These are phyloP conservation scores for Penicillium sp. DNA, from an alignment of 2,329 filamentous ascomycete species.

Conservation along the genomic window DNA sequence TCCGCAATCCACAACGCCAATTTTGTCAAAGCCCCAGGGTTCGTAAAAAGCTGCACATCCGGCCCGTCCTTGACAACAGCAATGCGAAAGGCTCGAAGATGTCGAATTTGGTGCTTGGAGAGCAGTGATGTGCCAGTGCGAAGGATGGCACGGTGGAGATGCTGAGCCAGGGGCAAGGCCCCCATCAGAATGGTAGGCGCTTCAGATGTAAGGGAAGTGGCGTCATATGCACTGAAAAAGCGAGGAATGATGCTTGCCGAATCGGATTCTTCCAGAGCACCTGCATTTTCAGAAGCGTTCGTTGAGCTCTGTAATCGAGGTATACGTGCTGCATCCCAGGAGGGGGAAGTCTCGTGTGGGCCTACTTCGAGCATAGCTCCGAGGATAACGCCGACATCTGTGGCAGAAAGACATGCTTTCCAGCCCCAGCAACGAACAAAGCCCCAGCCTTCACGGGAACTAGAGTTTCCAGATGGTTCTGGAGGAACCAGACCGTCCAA, in stretches of 20 bases:
- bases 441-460: conserved; percentile 87
- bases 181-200: conserved; percentile 62
- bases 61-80: conserved; percentile 94
- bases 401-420: conserved; percentile 89
- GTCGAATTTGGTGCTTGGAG: conserved; percentile 90
- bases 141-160: conserved; percentile 88
- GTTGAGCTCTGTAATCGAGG: conserved; percentile 21
- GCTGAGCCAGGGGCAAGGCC: conserved; percentile 78
- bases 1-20: conserved; percentile 92
- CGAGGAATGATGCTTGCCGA: conserved; percentile 42
- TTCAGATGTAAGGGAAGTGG: conserved; percentile 49
- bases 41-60: conserved; percentile 86
- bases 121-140: conserved; percentile 88
- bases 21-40: conserved; percentile 90
- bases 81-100: conserved; percentile 89
- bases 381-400: conserved; percentile 90
- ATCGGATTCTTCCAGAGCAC: conserved; percentile 24
- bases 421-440: conserved; percentile 98
- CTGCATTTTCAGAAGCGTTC: conserved; percentile 17
- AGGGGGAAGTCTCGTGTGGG: conserved; percentile 32
- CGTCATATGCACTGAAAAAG: conserved; percentile 62
- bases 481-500: conserved; percentile 89
- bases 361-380: conserved; percentile 93
- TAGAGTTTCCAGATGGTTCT: conserved; percentile 68
- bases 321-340: conserved; percentile 35